Conservation (phyloP, 179 eudicot species). For the Carnegiea gigantea region DNA sequence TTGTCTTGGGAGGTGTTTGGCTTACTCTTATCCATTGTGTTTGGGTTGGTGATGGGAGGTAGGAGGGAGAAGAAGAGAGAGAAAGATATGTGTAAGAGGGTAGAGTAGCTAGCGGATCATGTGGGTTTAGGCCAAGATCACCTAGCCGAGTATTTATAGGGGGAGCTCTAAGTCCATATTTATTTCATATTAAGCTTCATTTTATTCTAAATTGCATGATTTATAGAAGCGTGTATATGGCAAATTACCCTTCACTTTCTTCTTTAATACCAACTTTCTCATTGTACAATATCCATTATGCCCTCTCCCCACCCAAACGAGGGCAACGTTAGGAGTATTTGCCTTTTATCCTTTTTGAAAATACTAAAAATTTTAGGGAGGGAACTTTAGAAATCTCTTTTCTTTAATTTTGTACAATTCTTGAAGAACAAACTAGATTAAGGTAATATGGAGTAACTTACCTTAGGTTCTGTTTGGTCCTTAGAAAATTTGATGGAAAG, state of each 20-base stretch:
- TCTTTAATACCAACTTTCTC: not conserved
- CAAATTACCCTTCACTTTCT: not conserved
- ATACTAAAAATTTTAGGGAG: no score
- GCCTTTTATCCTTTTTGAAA: no score
- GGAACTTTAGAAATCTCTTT: no score
- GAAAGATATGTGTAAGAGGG: not conserved
- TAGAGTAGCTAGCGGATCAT: not conserved
- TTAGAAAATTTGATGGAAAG: no score
- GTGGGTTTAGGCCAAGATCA: not conserved
- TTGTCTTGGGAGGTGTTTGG: slow-evolving; percentile 51
- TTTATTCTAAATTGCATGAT: not conserved
- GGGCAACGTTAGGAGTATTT: not conserved
- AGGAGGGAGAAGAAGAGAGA: not conserved
- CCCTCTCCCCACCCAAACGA: not conserved
- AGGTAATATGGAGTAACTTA: no score
- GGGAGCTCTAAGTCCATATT: slow-evolving; percentile 2
- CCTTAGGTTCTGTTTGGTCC: no score
- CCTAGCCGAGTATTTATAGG: not conserved
- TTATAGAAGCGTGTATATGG: not conserved
- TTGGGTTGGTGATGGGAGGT: slow-evolving; percentile 12
- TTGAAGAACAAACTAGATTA: no score
- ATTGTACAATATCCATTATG: not conserved
- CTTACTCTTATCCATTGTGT: slow-evolving; percentile 53
- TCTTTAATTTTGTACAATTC: no score
- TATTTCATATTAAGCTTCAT: not conserved